phyloP scores from a whole-genome alignment of 208 protist genomes.

The Trypanosoma melophagium region DNA sequence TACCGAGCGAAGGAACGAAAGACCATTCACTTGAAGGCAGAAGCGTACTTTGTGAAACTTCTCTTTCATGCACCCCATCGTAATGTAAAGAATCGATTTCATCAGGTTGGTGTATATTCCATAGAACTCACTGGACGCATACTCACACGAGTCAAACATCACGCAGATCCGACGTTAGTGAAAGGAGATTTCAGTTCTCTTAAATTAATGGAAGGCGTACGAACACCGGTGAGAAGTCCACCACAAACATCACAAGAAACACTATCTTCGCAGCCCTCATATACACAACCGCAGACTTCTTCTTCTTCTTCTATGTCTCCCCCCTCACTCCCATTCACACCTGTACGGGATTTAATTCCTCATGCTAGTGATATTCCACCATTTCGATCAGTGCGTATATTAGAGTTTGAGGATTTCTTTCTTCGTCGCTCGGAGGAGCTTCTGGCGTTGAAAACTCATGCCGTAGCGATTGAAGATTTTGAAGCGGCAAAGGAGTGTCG shows the following conservation, averaged over 20 bases:
- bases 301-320: no score
- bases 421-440: slow-evolving; percentile 78
- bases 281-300: slow-evolving; percentile 11
- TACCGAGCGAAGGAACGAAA: slow-evolving; percentile 88
- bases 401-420: slow-evolving; percentile 89
- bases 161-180: slow-evolving; percentile 22
- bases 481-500: slow-evolving; percentile 58
- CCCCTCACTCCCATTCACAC: neutral
- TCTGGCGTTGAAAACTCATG: slow-evolving; percentile 77
- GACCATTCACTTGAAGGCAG: slow-evolving; percentile 81
- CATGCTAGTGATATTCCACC: slow-evolving; percentile 11
- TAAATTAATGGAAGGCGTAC: no score
- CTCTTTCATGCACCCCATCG: slow-evolving; percentile 72
- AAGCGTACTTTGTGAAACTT: slow-evolving; percentile 88
- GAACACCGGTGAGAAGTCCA: no score
- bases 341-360: slow-evolving; percentile 5
- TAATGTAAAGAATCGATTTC: slow-evolving; percentile 64
- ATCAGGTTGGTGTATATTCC: slow-evolving; percentile 85
- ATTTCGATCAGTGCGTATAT: slow-evolving; percentile 79
- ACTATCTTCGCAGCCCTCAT: slow-evolving; percentile 14
- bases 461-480: slow-evolving; percentile 68
- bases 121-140: slow-evolving; percentile 72
- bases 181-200: no score
- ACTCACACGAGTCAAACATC: slow-evolving; percentile 15
- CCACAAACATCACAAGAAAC: slow-evolving; percentile 1